Evolutionary conservation across 2,329 filamentous ascomycete species (phyloP).

Genomic region (Penicillium thymicola): DNA sequence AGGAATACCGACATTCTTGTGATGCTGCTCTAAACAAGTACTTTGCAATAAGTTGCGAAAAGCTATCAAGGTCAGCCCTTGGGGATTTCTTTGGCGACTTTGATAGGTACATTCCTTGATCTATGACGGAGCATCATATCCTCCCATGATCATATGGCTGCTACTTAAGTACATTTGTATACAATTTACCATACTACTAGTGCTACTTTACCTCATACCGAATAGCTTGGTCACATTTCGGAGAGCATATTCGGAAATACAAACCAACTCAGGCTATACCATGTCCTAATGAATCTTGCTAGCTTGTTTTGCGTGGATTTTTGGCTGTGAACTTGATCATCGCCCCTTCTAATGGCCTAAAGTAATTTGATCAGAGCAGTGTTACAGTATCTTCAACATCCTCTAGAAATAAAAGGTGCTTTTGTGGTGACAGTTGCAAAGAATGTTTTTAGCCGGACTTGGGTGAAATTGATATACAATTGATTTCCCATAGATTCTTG

Average conservation of each 20-base stretch:
- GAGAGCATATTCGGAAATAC: no score
- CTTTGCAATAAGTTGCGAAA: background rate
- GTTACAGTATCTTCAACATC: background rate
- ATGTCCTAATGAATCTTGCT: no score
- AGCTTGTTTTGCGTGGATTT: no score
- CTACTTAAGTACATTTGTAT: no score
- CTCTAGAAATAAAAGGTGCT: background rate
- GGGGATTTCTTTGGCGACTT: background rate
- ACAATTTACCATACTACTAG: background rate
- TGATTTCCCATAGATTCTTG: no score
- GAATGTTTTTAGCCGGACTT: no score
- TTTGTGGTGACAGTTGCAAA: background rate
- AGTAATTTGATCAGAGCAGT: background rate
- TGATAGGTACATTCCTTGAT: background rate
- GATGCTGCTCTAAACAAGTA: background rate
- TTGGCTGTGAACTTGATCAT: background rate
- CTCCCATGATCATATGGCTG: background rate
- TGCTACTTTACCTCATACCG: no score
- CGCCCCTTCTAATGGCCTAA: background rate
- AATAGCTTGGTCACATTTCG: no score
- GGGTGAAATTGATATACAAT: no score
- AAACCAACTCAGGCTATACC: no score
- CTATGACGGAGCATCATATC: background rate
- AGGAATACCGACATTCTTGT: background rate
- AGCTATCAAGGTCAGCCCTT: background rate